These are phyloP conservation scores for Eucalyptus cloeziana DNA, from an alignment of 345 rosid genomes.

Conservation along the genomic window DNA sequence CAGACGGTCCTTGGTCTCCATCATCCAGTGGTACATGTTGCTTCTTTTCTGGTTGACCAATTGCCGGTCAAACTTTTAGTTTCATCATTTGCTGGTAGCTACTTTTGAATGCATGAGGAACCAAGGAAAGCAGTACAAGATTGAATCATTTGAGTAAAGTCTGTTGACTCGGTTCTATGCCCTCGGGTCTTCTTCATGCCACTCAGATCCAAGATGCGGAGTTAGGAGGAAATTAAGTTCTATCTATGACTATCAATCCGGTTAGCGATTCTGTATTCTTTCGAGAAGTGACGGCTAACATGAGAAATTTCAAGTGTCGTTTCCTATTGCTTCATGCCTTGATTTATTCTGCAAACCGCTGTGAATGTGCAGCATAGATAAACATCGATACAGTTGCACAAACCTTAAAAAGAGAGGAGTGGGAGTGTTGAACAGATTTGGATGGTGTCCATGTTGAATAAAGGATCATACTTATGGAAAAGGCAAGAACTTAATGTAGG, in stretches of 20 bases:
- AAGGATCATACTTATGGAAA: neutral
- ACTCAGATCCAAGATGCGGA: neutral
- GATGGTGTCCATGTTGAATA: neutral
- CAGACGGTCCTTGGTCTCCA: neutral
- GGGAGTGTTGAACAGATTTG: neutral
- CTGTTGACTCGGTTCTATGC: neutral
- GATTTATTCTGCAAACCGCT: neutral
- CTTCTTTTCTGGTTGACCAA: neutral
- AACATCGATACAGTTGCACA: neutral
- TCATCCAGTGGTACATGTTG: neutral
- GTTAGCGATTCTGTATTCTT: neutral
- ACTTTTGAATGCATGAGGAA: neutral
- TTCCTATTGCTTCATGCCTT: neutral
- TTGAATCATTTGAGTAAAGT: neutral
- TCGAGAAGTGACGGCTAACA: accelerated
- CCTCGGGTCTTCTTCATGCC: neutral
- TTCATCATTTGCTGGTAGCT: neutral
- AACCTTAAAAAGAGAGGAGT: neutral
- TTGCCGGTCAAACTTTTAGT: neutral
- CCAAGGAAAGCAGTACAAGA: neutral
- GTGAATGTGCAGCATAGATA: neutral
- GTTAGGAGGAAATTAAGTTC: neutral
- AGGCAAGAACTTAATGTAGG: neutral
- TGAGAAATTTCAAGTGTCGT: neutral
- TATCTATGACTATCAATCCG: neutral